Base-by-base conservation (phyloP, 179 eudicot species). In the Carnegiea gigantea region DNA sequence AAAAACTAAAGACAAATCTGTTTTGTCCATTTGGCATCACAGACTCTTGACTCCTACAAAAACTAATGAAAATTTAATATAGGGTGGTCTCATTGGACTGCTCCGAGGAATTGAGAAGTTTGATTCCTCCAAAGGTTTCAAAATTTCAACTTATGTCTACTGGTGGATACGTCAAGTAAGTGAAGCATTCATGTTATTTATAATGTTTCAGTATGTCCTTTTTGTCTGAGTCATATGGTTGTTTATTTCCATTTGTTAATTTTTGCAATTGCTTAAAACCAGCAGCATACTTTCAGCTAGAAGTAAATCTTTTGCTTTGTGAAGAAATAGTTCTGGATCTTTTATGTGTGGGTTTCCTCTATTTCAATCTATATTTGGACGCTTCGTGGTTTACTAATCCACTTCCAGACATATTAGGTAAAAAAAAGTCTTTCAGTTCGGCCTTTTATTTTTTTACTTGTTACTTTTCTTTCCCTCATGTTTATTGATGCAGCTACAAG, bases 111-210 rank as follows among this genome's bases (percentile, higher is more conserved):
- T 95, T 78, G 97, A 95, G 92, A 95, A 94, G 87, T 95, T 89
- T 88, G 98, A 95, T 89, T 88, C 98, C 60, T 94, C 99, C 12
- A 95, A 93, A 87, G 98, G 99, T 57, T 94, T 89, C 86, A 95
- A 89, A 85, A 91, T 95, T 84, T 95, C 99, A 64, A 95, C 99
- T n/a, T 95, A 95, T 77, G 97, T 94, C 23, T 95, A 95, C 85
- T 96, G 99, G 99, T 96, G 99, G 99, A 96, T 96, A 79, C 93
- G 98, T 71, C 99, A 94, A 91, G 99, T 95, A 83, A 82, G 91
- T 75, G 18, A 43, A 40, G 18, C 44, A 53, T 46, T 48, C 48
- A 38, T 82, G 43, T 38, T 70, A 78, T 51, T 23, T 51, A 62
- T 49, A 75, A 75, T 51, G 44, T 57, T 53, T 54, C 70, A 67